phyloP scores from a whole-genome alignment of 495 filamentous ascomycete species.

The Talaromyces trachyspermus region DNA sequence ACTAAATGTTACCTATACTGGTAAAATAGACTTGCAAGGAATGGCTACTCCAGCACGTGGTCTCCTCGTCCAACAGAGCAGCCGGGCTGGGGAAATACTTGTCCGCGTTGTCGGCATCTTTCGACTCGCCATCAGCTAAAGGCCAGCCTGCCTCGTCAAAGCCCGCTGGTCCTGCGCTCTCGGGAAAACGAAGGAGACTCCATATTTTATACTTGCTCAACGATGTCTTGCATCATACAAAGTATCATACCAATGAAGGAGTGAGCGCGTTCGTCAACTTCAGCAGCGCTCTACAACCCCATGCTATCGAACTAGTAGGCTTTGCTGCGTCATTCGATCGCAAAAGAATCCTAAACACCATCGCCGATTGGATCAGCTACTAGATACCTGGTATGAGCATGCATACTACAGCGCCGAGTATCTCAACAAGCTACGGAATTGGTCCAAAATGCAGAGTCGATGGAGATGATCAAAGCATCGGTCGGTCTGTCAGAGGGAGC shows the following conservation, averaged over 20 bases:
- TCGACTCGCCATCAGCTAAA: constrained; percentile 21
- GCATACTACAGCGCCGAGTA: constrained; percentile 56
- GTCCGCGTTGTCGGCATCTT: constrained; percentile 56
- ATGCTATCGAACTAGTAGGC: constrained; percentile 54
- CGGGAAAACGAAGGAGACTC: constrained; percentile 61
- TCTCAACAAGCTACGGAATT: constrained; percentile 54
- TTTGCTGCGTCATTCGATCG: constrained; percentile 53
- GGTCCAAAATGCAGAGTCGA: constrained; percentile 39
- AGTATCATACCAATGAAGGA: constrained; percentile 43
- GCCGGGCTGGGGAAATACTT: constrained; percentile 70
- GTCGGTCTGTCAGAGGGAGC: constrained; percentile 18
- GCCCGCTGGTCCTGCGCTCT: constrained; percentile 23
- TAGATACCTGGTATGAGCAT: constrained; percentile 67
- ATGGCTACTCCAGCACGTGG: constrained; percentile 70
- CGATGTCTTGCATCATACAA: constrained; percentile 75
- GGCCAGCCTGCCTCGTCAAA: constrained; percentile 9
- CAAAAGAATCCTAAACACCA: constrained; percentile 58
- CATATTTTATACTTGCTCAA: constrained; percentile 78
- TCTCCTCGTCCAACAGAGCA: constrained; percentile 59
- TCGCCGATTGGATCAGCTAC: constrained; percentile 53
- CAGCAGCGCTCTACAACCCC: constrained; percentile 51
- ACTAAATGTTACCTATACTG: constrained; percentile 44
- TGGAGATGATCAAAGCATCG: constrained; percentile 20
- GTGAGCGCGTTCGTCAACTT: constrained; percentile 43
- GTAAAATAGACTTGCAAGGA: constrained; percentile 74